phyloP scores from a whole-genome alignment of 306 rosid species.

The Fragaria ananassa region DNA sequence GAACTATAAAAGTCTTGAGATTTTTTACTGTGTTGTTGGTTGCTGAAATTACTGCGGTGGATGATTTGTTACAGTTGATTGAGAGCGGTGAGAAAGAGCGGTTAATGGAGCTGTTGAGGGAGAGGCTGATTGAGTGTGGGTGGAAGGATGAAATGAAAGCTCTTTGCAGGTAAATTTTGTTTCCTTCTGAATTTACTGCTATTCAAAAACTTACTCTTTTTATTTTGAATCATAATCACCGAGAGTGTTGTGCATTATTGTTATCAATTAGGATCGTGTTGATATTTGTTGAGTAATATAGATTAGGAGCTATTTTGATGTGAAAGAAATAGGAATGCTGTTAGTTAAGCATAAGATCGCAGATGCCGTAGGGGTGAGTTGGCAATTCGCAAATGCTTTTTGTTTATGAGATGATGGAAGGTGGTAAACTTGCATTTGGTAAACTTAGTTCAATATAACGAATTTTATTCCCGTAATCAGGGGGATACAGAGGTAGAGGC shows the following conservation, averaged over 20 bases:
- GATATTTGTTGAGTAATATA: background rate
- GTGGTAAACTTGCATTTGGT: background rate
- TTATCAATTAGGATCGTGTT: background rate
- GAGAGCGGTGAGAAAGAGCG: conserved; percentile 90
- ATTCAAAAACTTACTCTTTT: background rate
- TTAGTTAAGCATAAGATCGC: background rate
- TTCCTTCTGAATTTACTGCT: background rate
- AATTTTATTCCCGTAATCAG: background rate
- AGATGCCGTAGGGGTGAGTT: background rate
- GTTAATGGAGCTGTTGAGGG: conserved; percentile 82
- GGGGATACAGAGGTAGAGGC: background rate
- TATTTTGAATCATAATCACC: background rate
- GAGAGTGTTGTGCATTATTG: background rate
- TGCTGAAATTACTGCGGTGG: conserved; percentile 6
- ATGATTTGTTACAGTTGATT: conserved; percentile 44
- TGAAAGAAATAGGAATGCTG: background rate
- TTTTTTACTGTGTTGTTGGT: background rate
- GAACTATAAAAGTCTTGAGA: background rate
- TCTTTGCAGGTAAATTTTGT: conserved; percentile 59
- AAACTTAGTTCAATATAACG: background rate
- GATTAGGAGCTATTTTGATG: background rate
- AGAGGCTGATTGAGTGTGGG: conserved; percentile 89
- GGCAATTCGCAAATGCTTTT: background rate
- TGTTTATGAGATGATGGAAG: background rate
- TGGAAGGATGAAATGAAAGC: conserved; percentile 98